Percentiles rank a stretch among this genome's conserved stretches.
Conservation (phyloP, 202 grass and related monocot species). For the Musa balbisiana region DNA sequence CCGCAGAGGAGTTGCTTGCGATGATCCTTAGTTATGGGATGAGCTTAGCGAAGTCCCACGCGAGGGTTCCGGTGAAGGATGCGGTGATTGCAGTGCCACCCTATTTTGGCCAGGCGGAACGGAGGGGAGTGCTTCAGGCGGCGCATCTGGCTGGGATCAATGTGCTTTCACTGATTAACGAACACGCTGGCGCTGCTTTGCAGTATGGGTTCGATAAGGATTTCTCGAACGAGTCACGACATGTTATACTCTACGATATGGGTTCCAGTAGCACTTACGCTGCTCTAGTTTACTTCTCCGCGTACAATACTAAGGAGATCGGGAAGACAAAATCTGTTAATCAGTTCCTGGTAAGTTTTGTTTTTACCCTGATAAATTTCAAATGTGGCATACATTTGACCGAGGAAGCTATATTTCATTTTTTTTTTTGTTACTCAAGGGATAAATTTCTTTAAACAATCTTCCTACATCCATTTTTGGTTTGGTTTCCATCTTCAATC, state of each 20-base stretch:
- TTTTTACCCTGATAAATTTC: neutral
- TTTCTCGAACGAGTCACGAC: conserved; percentile 67
- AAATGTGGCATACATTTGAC: neutral
- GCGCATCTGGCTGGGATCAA: conserved; percentile 83
- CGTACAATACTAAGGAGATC: conserved; percentile 76
- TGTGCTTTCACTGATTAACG: conserved; percentile 78
- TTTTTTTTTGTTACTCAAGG: neutral
- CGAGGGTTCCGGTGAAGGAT: conserved; percentile 59
- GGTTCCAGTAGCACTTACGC: conserved; percentile 90
- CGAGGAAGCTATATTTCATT: neutral
- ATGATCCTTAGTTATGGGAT: conserved; percentile 77
- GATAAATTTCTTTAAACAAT: neutral
- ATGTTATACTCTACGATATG: conserved; percentile 96
- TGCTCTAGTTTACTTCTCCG: conserved; percentile 76
- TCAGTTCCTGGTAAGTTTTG: conserved; percentile 66
- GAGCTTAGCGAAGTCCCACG: conserved; percentile 62
- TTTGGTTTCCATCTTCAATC: neutral
- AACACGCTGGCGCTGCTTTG: conserved; percentile 91
- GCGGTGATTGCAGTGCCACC: conserved; percentile 76
- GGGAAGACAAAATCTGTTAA: conserved; percentile 76
- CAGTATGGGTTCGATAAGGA: conserved; percentile 99
- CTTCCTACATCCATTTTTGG: neutral
- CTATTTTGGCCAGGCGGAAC: conserved; percentile 83
- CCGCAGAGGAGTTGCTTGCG: conserved; percentile 72
- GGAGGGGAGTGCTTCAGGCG: conserved; percentile 64